Conservation (phyloP, 805 yeast species). For the Teunomyces lycoperdinae region DNA sequence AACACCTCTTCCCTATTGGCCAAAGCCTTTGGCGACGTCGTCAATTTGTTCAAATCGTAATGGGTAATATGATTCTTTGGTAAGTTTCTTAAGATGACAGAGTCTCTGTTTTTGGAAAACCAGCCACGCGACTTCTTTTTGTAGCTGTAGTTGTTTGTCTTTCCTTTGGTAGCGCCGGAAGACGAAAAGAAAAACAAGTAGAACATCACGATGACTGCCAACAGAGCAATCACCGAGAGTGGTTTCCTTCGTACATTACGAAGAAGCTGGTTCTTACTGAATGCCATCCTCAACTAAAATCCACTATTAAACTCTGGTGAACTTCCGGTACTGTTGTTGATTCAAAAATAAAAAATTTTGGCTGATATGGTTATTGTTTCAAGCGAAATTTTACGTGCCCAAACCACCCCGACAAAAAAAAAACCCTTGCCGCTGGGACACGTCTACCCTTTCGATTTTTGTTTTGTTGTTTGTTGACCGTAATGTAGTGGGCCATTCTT, state of each 20-base stretch:
- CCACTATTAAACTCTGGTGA: not conserved
- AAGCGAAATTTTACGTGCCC: not conserved
- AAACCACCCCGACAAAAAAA: not conserved
- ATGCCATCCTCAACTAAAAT: slow-evolving; percentile 11
- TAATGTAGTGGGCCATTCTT: too few species aligned
- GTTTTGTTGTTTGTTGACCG: not conserved
- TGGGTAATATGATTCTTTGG: slow-evolving; percentile 77
- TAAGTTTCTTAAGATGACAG: slow-evolving; percentile 54
- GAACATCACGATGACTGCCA: slow-evolving; percentile 40
- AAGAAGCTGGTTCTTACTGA: slow-evolving; percentile 29
- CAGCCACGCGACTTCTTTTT: slow-evolving; percentile 43
- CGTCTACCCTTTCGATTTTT: not conserved
- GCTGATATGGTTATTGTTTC: not conserved
- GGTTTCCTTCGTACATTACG: slow-evolving; percentile 65
- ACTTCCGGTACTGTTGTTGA: not conserved
- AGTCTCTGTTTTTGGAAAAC: slow-evolving; percentile 51
- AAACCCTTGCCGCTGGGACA: not conserved
- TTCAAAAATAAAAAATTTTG: not conserved
- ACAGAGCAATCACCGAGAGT: slow-evolving; percentile 43
- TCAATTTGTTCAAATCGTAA: slow-evolving; percentile 77
- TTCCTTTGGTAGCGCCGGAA: slow-evolving; percentile 9
- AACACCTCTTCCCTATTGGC: slow-evolving; percentile 78
- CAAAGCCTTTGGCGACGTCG: slow-evolving; percentile 68
- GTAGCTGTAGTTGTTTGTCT: slow-evolving; percentile 44
- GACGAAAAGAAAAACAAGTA: slow-evolving; percentile 40